A percentile compares a stretch with the other conserved stretches of the same genome.
Conservation (phyloP, 306 rosid species). For the Inga oerstediana region DNA sequence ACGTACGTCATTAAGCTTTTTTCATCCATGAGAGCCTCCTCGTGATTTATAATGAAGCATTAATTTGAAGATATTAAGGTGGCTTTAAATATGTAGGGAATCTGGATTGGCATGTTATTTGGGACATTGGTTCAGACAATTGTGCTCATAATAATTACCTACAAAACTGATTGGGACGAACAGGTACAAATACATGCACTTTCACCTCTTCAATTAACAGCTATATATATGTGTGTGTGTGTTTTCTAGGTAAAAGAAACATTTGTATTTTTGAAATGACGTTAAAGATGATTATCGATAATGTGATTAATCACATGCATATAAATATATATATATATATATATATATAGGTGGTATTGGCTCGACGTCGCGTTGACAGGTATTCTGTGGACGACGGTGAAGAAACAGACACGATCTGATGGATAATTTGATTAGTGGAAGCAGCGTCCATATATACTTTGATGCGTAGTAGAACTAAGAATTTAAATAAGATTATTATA, state of each 20-base stretch:
- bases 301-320: background rate
- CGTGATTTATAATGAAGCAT: background rate
- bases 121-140: slow-evolving; percentile 66
- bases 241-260: background rate
- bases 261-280: too few species aligned
- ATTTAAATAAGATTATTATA: too few species aligned
- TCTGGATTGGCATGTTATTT: slow-evolving; percentile 74
- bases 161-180: slow-evolving; percentile 59
- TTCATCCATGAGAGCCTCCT: background rate
- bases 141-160: slow-evolving; percentile 49
- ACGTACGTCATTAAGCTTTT: background rate
- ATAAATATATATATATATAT: background rate
- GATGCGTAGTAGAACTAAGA: too few species aligned
- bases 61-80: background rate
- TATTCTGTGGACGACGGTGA: slow-evolving; percentile 31
- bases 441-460: too few species aligned
- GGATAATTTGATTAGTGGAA: background rate
- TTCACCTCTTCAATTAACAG: background rate
- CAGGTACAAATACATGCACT: slow-evolving; percentile 41
- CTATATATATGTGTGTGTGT: background rate
- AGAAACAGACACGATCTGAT: slow-evolving; percentile 22
- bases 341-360: slow-evolving; percentile 37
- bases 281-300: too few species aligned
- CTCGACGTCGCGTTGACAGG: slow-evolving; percentile 39
- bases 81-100: slow-evolving; percentile 41